Evolutionary conservation across 2,329 filamentous ascomycete species (phyloP), one percentile per base, ranked within the genome.

Genomic region (Karstenula rhodostoma): DNA sequence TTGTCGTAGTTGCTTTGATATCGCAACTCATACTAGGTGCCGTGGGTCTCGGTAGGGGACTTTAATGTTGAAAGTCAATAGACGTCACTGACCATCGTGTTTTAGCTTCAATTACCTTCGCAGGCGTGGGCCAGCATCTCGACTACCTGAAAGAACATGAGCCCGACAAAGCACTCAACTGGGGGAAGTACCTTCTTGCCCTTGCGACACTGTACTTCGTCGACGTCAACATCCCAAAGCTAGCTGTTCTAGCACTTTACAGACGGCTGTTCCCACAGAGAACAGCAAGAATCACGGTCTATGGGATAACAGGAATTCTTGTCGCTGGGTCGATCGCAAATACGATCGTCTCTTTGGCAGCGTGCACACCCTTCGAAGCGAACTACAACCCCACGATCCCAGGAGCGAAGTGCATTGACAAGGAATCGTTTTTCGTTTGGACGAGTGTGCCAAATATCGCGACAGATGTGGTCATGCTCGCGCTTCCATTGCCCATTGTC

Each of bases 281-380:
- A 33, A n/a, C n/a, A 17, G 47, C 47, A 17, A 15, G 25, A 22
- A 49, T 49, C 7, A 49, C 47, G 12, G 47, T 49, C 25, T 49
- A 49, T n/a, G n/a, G n/a, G 0, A n/a, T 49, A 13, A 27, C 15
- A 2, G 47, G 27, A 1, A 33, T 49, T 33, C 47, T 49, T 33
- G 17, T 32, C 27, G 13, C 47, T 33, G 47, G 47, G 10, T 32
- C 47, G 32, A 33, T 49, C 27, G 47, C n/a, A 10, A 49, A 49
- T 27, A 49, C 47, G n/a, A 49, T 49, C 10, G 47, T 49, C 27
- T 49, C 47, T 49, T 32, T 49, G 47, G 47, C 47, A 15, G 47
- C 47, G n/a, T 49, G 47, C 17, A 33, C 19, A 17, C 47, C 47
- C 19, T 49, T 49, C 47, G n/a, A 33, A 12, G 47, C 47, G 29